These are phyloP conservation scores for Groenewaldozyma sp. DNA, from an alignment of 1,139 yeast genomes.

Conservation along the genomic window DNA sequence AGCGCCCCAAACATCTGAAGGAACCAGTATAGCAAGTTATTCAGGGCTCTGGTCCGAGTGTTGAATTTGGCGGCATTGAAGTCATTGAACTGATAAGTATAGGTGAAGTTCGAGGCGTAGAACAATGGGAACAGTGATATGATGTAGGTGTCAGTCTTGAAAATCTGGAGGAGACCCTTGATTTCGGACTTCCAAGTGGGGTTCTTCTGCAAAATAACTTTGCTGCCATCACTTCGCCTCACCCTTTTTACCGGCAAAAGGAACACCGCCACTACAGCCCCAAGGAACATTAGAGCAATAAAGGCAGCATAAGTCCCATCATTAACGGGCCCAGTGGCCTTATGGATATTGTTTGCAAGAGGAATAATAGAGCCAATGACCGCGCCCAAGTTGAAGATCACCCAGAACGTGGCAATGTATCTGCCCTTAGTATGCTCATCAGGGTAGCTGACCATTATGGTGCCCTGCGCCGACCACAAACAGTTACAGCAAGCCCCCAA, in stretches of 20 bases:
- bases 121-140: constrained; percentile 45
- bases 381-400: constrained; percentile 36
- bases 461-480: constrained; percentile 51
- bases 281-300: constrained; percentile 14
- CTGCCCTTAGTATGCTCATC: constrained; percentile 42
- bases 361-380: constrained; percentile 26
- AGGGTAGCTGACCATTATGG: constrained; percentile 46
- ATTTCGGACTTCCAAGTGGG: constrained; percentile 39
- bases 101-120: constrained; percentile 50
- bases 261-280: constrained; percentile 21
- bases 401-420: constrained; percentile 36
- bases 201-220: constrained; percentile 30
- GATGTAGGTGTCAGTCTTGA: constrained; percentile 37
- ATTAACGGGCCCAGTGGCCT: constrained; percentile 19
- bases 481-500: constrained; percentile 47
- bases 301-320: constrained; percentile 17
- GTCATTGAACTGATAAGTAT: constrained; percentile 48
- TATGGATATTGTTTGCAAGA: constrained; percentile 18
- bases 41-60: constrained; percentile 45
- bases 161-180: constrained; percentile 30
- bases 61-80: constrained; percentile 44
- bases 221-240: constrained; percentile 42
- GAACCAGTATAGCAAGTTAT: constrained; percentile 47
- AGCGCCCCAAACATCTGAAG: constrained; percentile 48
- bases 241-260: constrained; percentile 40